Conservation (phyloP, 305 asterid genomes). For the Fraxinus ornus region DNA sequence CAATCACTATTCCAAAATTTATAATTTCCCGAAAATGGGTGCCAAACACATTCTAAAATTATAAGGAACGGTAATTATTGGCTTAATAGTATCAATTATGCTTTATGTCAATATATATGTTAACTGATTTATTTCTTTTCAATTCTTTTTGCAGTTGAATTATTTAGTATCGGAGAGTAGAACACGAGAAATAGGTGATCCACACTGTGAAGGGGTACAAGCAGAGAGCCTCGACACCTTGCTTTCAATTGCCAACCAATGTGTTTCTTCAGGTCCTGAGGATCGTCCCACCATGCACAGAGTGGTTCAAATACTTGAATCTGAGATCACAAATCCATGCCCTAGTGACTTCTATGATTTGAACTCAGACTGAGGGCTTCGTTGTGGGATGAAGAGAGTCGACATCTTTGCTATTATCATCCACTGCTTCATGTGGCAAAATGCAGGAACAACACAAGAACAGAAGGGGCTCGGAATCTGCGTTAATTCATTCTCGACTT, state of each 20-base stretch:
- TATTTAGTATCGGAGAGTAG: slow-evolving; percentile 61
- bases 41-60: no score
- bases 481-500: slow-evolving; percentile 23
- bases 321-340: slow-evolving; percentile 86
- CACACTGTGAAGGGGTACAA: slow-evolving; percentile 72
- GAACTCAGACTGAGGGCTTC: slow-evolving; percentile 55
- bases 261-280: slow-evolving; percentile 83
- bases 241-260: slow-evolving; percentile 71
- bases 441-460: slow-evolving; percentile 30
- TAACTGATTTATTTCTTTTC: background rate
- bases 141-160: slow-evolving; percentile 55
- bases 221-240: slow-evolving; percentile 69
- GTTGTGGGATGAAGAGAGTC: slow-evolving; percentile 17
- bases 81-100: background rate
- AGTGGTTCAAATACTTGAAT: slow-evolving; percentile 85
- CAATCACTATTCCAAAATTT: no score
- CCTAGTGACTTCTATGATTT: slow-evolving; percentile 94
- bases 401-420: slow-evolving; percentile 20
- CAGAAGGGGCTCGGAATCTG: slow-evolving; percentile 26
- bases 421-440: slow-evolving; percentile 34
- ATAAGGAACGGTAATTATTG: background rate
- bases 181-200: slow-evolving; percentile 73
- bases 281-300: slow-evolving; percentile 94
- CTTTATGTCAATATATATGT: background rate
- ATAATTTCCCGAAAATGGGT: no score